Evolutionary conservation across 345 rosid species (phyloP).

Genomic region (Populus davidiana): DNA sequence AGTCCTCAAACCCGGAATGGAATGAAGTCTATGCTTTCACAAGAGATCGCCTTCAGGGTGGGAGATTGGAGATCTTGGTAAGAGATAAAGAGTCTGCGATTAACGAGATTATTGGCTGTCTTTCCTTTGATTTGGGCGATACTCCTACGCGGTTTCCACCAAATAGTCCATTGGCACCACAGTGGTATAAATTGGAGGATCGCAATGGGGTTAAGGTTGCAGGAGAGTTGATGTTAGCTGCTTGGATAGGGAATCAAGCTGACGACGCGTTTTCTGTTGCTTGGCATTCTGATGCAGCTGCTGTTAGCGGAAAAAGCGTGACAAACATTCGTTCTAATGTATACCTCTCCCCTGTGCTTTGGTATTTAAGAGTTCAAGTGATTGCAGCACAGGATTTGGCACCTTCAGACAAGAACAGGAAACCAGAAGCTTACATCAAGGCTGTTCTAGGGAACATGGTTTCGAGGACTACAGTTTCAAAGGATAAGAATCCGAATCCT

Average conservation of each 20-base stretch:
- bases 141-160: conserved; percentile 37
- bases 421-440: conserved; percentile 41
- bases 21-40: conserved; percentile 47
- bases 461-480: conserved; percentile 11
- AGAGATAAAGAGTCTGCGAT: conserved; percentile 24
- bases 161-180: conserved; percentile 44
- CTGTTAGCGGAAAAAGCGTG: neutral
- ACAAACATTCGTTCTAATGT: conserved; percentile 23
- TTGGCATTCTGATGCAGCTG: conserved; percentile 28
- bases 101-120: conserved; percentile 32
- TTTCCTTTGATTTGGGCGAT: conserved; percentile 29
- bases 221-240: conserved; percentile 43
- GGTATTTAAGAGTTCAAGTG: conserved; percentile 44
- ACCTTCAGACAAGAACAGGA: conserved; percentile 25
- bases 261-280: conserved; percentile 44
- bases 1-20: conserved; percentile 36
- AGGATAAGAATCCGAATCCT: conserved; percentile 5
- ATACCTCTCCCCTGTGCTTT: conserved; percentile 30
- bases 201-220: conserved; percentile 27
- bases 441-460: conserved; percentile 36
- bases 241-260: conserved; percentile 41
- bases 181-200: conserved; percentile 41
- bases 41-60: conserved; percentile 40
- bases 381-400: conserved; percentile 52
- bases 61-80: conserved; percentile 28